Evolutionary conservation across 768 basidiomycete genomes (phyloP), one percentile per base, ranked within the genome.

Genomic region (Atractiella rhizophila): DNA sequence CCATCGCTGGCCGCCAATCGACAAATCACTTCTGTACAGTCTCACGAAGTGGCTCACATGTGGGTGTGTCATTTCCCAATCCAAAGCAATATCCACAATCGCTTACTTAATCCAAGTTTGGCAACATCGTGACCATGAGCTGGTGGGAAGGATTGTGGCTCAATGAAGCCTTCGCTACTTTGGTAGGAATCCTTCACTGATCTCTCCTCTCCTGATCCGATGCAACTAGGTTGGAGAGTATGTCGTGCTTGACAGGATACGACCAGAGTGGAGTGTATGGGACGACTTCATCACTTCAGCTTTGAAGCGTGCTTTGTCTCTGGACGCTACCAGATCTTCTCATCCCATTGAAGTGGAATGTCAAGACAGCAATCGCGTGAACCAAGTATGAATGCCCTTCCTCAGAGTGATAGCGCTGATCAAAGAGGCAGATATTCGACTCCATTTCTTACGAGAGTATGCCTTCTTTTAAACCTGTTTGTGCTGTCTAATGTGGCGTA

Each of bases 261-360:
- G 75, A 69, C 59, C 45, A 6, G 79, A 83, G 52, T 88, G 81
- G 82, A 74, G 73, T 49, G 70, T 77, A 33, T 47, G 48, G 35
- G 48, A 49, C 23, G 66, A 68, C 39, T 94, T 94, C 61, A 74
- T 91, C 47, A 70, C 70, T n/a, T 61, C 63, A 13, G 71, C 81
- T 55, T 63, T 86, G 30, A 68, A 70, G 41, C 61, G 65, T n/a
- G 86, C 86, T 12, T 66, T 94, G 21, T 59, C 62, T 26, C 67
- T 88, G 35, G 88, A 96, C 54, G 68, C 81, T 2, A 79, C 81
- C 53, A 60, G 71, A 8, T 81, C 80, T 18, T 82, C 79, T 10
- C 86, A 96, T 57, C 78, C 88, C 1, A 77, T 96, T 51, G 81
- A 94, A 57, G 80, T 88, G 21, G 73, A 76, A 12, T 81, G 77